Conservation (phyloP, 2,329 filamentous ascomycete genomes). For the Cladophialophora chaetospira region DNA sequence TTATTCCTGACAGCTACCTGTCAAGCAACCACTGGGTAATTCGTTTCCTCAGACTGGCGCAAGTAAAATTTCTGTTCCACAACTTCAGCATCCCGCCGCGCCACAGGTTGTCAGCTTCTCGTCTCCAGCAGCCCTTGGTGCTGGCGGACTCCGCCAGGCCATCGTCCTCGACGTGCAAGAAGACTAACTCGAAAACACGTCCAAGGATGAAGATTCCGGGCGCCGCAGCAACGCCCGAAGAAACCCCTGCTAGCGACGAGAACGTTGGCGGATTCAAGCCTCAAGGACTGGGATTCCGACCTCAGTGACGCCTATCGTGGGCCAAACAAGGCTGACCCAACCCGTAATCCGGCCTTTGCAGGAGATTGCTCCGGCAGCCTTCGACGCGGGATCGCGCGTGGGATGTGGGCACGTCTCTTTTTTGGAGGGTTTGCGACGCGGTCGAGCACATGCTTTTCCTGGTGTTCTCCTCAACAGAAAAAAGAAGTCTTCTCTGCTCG, state of each 20-base stretch:
- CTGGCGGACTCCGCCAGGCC: too few species aligned
- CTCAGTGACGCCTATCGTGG: neutral
- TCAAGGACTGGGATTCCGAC: neutral
- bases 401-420: neutral
- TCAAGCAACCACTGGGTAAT: too few species aligned
- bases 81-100: too few species aligned
- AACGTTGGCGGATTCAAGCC: neutral
- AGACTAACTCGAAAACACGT: neutral
- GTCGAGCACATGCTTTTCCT: too few species aligned
- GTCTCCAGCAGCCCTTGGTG: neutral
- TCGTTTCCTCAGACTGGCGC: too few species aligned
- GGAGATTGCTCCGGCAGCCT: slow-evolving; percentile 4
- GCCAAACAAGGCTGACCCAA: neutral
- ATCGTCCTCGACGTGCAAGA: neutral
- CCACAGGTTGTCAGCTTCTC: too few species aligned
- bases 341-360: neutral
- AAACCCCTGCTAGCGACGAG: neutral
- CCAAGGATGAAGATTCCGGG: neutral
- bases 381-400: neutral
- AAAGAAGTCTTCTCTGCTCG: too few species aligned
- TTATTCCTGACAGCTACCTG: too few species aligned
- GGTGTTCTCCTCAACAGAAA: too few species aligned
- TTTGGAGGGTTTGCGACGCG: too few species aligned
- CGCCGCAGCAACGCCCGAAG: slow-evolving; percentile 8
- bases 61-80: too few species aligned